Evolutionary conservation across 495 filamentous ascomycete genomes (phyloP), one percentile per base, ranked within the genome.

Genomic region (Penicillium parvum): DNA sequence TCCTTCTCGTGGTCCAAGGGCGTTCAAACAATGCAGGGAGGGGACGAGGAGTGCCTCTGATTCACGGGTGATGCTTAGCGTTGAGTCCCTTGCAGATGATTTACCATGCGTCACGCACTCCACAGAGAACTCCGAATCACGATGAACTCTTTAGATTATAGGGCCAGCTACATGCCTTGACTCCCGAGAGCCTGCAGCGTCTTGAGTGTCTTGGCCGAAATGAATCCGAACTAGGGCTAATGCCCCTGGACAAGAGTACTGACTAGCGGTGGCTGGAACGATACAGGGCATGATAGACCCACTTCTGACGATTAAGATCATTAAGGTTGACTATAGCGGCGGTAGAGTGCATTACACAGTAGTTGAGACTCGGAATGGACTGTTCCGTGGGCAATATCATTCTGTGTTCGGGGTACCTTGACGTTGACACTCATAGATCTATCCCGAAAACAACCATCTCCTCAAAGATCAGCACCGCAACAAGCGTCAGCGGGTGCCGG

Each of bases 21-120:
- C 32, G 26, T 22, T n/a, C 19, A 46, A 58, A 51, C 48, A 55
- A 58, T 58, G 50, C 48, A 55, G 55, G 55, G 51, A 43, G 44
- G 21, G 28, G 8, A n/a, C 34, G 16, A 18, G 33, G 7, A 30
- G 35, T 44, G 41, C 44, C 39, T 55, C 29, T 38, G 40, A 25
- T n/a, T 37, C 29, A 37, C 8, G 8, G 14, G 11, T 19, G 25
- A 7, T 45, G 43, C 42, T 33, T 29, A 21, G 27, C 26, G 15
- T 21, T 23, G 21, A 33, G 40, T 49, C 55, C 55, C 55, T 58
- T 58, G 48, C 51, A 44, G 43, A 16, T 35, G 34, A 43, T n/a
- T 37, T 17, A 18, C 45, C 38, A 37, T 47, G 38, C 30, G 45
- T 44, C 40, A 42, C 17, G 27, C 16, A 37, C 32, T 45, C 50